Conservation (phyloP, 768 basidiomycete species). For the Mycena vitilis region DNA sequence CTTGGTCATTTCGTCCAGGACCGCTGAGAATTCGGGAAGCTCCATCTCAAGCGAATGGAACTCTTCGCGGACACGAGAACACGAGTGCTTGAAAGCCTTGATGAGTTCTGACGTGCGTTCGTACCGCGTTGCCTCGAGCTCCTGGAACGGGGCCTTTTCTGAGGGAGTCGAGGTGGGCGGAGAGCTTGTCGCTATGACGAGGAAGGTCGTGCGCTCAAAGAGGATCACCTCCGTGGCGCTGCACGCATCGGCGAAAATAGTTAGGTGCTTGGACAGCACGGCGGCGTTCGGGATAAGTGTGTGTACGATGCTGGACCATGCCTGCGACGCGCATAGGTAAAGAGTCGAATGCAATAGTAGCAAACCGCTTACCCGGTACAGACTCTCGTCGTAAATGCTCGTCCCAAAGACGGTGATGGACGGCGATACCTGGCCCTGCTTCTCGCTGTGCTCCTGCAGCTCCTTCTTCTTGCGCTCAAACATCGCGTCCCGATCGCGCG, state of each 20-base stretch:
- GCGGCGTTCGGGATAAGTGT: conserved; percentile 95
- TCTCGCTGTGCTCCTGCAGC: conserved; percentile 74
- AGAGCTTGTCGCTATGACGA: conserved; percentile 91
- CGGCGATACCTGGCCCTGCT: conserved; percentile 38
- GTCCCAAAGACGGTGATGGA: conserved; percentile 86
- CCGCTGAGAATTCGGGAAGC: conserved; percentile 85
- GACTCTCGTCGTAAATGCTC: conserved; percentile 96
- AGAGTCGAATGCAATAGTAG: neutral
- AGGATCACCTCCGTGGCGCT: conserved; percentile 94
- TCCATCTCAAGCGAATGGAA: conserved; percentile 91
- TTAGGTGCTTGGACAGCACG: conserved; percentile 88
- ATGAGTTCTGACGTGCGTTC: conserved; percentile 93
- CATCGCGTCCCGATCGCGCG: conserved; percentile 65
- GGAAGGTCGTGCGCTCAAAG: conserved; percentile 97
- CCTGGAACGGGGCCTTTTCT: conserved; percentile 48
- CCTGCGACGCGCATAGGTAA: conserved; percentile 59
- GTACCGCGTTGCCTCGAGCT: conserved; percentile 78
- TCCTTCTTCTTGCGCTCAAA: conserved; percentile 83
- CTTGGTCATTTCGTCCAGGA: conserved; percentile 91
- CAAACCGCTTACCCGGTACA: conserved; percentile 80
- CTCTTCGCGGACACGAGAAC: conserved; percentile 85
- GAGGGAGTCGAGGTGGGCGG: conserved; percentile 51
- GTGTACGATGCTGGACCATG: conserved; percentile 98
- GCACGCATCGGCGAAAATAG: conserved; percentile 87
- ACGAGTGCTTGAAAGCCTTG: conserved; percentile 95